Base-by-base conservation (phyloP, 108 stramenopile genomes). In the Licmophora abbreviata region DNA sequence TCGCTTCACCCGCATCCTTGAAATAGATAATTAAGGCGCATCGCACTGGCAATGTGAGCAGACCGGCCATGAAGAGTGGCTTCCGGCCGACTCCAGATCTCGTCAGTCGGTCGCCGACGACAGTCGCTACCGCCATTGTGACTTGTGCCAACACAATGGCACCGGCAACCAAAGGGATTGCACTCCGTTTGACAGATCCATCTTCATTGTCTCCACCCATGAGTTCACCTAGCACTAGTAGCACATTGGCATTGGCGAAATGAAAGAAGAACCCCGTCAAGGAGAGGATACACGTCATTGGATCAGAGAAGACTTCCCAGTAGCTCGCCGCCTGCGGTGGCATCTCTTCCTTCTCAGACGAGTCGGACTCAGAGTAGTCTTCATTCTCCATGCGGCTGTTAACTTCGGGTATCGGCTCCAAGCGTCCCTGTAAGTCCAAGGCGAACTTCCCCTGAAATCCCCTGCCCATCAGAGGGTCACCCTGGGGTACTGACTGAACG, bases 181-280 rank as follows among this genome's bases (percentile, higher is more conserved):
- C 85, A 28, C 60, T 48, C 31, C 76, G 64, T 44, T 83, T 81
- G 1, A 74, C 64, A 17, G 68, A 67, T 24, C 75, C 81, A 44
- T 78, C 80, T 15, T 87, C 81, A 32, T 77, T 69, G 42, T 81
- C 82, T n/a, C 71, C 76, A 47, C 85, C 81, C 89, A 91, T 91
- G 12, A 91, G 68, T 43, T 91, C 89, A 38, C 89, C 89, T 29
- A 91, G 56, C 1, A 91, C 89, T 34, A 91, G 63, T 22, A 91
- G 53, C 1, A 91, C 89, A 54, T 91, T 91, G 25, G 89, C 89
- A 60, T 91, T 91, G 22, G 89, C 89, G 59, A 91, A 79, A 72
- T 91, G 88, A 43, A 91, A 91, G 51, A 86, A 86, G 69, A 86
- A 87, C 23, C 89, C 89, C 4, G 89, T 91, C 41, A 80, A 36